Evolutionary conservation across 1,284 basidiomycete genomes (phyloP), one percentile per base, ranked within the genome.

Genomic region (Cutaneotrichosporon spelunceum): DNA sequence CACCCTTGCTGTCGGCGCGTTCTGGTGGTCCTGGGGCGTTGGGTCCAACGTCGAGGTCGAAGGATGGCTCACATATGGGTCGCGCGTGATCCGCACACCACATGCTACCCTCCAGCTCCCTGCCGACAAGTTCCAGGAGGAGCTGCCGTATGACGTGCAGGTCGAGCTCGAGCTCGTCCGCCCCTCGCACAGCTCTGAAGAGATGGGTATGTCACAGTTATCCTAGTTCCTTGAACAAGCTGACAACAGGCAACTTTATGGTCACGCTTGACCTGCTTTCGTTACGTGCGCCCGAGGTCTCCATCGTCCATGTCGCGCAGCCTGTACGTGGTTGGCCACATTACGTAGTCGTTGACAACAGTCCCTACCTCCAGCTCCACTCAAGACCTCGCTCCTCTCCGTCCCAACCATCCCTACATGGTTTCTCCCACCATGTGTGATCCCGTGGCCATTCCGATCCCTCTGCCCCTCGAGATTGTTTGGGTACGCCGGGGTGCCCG

Each of bases 91-190:
- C 56, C 67, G 73, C 44, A 73, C 68, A 7, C 78, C 78, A n/a
- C 77, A 79, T 65, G 64, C 72, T 4, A 55, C 71, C 3, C 68
- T 79, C 11, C 66, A 65, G 0, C 64, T 79, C 7, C 60, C 70
- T 0, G 24, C 67, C 10, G 71, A 72, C 29, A 68, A 60, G 36
- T 76, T 79, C 58, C 68, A 73, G 52, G 73, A 78, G 56, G 78
- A 78, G 60, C 63, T 79, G 64, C 60, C 71, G 49, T 79, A 79
- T 58, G 78, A 79, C 61, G 72, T 79, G 6, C 72, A 78, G 57
- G 71, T 79, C 16, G 77, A 79, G 64, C 67, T 79, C 66, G 78
- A 79, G 65, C 69, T 79, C 9, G 75, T 79, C 13, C 66, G 77
- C 29, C 77, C 78, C 7, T 54, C 61, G 8, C 59, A 57, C 48